These are phyloP conservation scores for Aspergillus spinulosporus DNA, from an alignment of 2,329 filamentous ascomycete species.

Conservation along the genomic window DNA sequence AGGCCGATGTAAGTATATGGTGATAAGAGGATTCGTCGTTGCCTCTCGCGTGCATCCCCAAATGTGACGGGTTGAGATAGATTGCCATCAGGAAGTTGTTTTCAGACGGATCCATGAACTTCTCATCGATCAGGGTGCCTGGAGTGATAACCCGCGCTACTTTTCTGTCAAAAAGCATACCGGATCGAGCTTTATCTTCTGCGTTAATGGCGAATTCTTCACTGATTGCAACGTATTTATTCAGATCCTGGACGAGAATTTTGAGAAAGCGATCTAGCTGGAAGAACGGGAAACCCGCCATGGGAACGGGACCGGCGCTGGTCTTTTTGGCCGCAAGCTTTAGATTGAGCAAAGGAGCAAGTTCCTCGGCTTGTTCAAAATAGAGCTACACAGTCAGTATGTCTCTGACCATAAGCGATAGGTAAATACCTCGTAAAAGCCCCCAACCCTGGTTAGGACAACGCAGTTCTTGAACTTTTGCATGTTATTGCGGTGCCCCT, in stretches of 20 bases:
- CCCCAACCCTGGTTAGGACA: constrained; percentile 84
- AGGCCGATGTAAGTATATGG: constrained; percentile 32
- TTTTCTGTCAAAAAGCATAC: constrained; percentile 80
- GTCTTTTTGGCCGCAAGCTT: constrained; percentile 82
- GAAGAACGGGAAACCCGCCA: constrained; percentile 93
- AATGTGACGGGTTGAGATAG: constrained; percentile 52
- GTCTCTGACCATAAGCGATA: neutral
- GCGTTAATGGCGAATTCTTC: constrained; percentile 83
- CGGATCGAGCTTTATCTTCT: constrained; percentile 68
- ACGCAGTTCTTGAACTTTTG: constrained; percentile 87
- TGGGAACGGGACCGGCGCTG: constrained; percentile 74
- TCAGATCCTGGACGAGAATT: constrained; percentile 84
- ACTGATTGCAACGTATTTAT: constrained; percentile 87
- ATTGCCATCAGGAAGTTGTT: constrained; percentile 92
- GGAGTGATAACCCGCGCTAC: constrained; percentile 89
- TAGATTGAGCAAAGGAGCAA: constrained; percentile 79
- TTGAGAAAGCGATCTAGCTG: constrained; percentile 93
- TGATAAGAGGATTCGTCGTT: constrained; percentile 28
- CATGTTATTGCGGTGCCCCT: constrained; percentile 88
- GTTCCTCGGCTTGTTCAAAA: constrained; percentile 90
- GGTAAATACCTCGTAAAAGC: constrained; percentile 76
- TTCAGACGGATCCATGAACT: constrained; percentile 90
- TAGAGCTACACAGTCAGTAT: constrained; percentile 60
- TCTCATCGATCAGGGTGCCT: constrained; percentile 94
- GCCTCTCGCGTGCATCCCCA: constrained; percentile 23